These are phyloP conservation scores for Oidiodendron maius DNA, from an alignment of 495 filamentous ascomycete species.

Conservation along the genomic window DNA sequence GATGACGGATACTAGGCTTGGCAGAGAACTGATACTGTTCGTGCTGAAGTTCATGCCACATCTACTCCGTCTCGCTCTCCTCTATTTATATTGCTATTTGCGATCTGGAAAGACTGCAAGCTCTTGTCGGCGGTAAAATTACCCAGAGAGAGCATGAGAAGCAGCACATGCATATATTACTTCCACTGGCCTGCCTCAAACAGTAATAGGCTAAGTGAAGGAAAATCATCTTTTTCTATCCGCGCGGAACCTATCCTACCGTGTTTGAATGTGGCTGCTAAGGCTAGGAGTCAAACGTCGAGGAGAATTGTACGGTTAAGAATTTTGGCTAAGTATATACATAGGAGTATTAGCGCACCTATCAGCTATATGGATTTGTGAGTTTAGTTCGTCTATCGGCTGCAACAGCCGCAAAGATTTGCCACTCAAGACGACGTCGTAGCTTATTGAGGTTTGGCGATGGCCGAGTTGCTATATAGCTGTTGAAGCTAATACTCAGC, in stretches of 20 bases:
- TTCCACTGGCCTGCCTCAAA: background rate
- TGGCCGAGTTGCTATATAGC: too few relatives aligned
- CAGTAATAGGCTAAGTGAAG: slow-evolving; percentile 4
- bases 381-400: too few relatives aligned
- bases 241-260: background rate
- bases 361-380: too few relatives aligned
- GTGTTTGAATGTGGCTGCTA: too few relatives aligned
- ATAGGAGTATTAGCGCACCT: too few relatives aligned
- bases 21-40: background rate
- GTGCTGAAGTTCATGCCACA: background rate
- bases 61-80: background rate
- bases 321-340: too few relatives aligned
- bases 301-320: too few relatives aligned
- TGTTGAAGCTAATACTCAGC: too few relatives aligned
- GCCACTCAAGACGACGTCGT: too few relatives aligned
- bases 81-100: background rate
- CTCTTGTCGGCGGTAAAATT: slow-evolving; percentile 1
- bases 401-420: too few relatives aligned
- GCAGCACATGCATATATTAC: background rate
- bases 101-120: background rate
- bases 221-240: background rate
- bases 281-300: too few relatives aligned
- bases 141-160: background rate
- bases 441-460: too few relatives aligned
- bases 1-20: background rate